These are phyloP conservation scores for Dactylellina drechsleri DNA, from an alignment of 2,329 filamentous ascomycete genomes.

Conservation along the genomic window DNA sequence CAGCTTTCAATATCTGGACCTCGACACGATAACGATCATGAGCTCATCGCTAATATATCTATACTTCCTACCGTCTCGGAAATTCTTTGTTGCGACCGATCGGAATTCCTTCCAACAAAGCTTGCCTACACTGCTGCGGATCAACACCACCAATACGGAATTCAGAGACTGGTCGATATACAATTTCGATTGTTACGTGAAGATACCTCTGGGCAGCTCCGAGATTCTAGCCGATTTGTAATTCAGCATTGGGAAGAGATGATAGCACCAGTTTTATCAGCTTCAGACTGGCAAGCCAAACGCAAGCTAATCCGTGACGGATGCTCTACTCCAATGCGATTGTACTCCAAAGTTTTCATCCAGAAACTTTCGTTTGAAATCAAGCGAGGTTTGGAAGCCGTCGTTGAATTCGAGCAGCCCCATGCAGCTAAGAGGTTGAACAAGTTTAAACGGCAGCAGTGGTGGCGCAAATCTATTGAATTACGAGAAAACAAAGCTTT, in stretches of 20 bases:
- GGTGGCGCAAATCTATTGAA: constrained; percentile 49
- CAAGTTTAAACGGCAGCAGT: constrained; percentile 29
- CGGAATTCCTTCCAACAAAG: constrained; percentile 55
- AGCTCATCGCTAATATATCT: constrained; percentile 59
- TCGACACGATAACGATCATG: constrained; percentile 59
- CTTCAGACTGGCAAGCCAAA: constrained; percentile 33
- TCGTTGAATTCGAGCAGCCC: constrained; percentile 48
- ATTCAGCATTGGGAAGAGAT: constrained; percentile 26
- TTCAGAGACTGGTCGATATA: constrained; percentile 59
- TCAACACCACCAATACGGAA: constrained; percentile 57
- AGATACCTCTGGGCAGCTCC: constrained; percentile 59
- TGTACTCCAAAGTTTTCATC: constrained; percentile 30
- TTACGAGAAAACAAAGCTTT: constrained; percentile 55
- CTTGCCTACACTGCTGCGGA: constrained; percentile 55
- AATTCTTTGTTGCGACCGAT: constrained; percentile 55
- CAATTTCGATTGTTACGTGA: constrained; percentile 59
- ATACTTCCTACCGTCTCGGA: constrained; percentile 60
- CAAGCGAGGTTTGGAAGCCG: constrained; percentile 27
- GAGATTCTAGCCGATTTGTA: constrained; percentile 55
- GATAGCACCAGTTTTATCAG: neutral
- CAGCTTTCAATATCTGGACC: constrained; percentile 56
- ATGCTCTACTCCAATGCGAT: constrained; percentile 30
- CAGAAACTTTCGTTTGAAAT: constrained; percentile 27
- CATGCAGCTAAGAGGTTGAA: constrained; percentile 18
- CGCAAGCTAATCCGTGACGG: constrained; percentile 33